Evolutionary conservation across 352 stramenopile species (phyloP).

Genomic region (Sclerospora graminicola): DNA sequence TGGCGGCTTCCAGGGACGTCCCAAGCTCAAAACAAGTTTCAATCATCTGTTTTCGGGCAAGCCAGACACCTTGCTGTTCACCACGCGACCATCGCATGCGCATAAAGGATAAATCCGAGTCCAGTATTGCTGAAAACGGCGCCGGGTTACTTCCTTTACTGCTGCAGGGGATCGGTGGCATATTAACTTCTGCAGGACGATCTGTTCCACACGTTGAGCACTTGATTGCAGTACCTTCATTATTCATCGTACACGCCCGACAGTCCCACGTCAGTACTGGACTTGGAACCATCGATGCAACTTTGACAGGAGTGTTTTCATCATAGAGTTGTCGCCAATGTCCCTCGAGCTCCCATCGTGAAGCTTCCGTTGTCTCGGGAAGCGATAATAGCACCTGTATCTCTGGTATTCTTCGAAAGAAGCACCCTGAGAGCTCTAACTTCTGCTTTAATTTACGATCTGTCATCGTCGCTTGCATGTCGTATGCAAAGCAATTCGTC

Average conservation of each 20-base stretch:
- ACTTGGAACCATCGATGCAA: slow-evolving; percentile 12
- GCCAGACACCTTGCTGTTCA: slow-evolving; percentile 73
- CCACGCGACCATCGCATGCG: slow-evolving; percentile 70
- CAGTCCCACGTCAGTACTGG: slow-evolving; percentile 47
- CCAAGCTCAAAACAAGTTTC: slow-evolving; percentile 28
- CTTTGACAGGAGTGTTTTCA: slow-evolving; percentile 5
- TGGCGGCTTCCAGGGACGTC: slow-evolving; percentile 20
- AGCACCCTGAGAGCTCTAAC: slow-evolving; percentile 48
- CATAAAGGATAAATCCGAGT: slow-evolving; percentile 59
- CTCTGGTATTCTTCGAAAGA: slow-evolving; percentile 43
- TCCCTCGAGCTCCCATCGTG: slow-evolving; percentile 52
- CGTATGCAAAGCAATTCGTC: slow-evolving; percentile 47
- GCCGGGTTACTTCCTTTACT: slow-evolving; percentile 62
- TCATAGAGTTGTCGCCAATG: slow-evolving; percentile 68
- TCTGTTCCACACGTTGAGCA: slow-evolving; percentile 67
- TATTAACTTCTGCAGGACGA: slow-evolving; percentile 28
- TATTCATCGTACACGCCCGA: slow-evolving; percentile 67
- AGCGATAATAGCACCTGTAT: slow-evolving; percentile 36
- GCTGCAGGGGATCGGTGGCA: slow-evolving; percentile 17
- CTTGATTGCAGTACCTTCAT: slow-evolving; percentile 41
- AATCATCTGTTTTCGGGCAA: slow-evolving; percentile 37
- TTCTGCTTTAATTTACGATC: slow-evolving; percentile 22
- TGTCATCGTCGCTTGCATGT: slow-evolving; percentile 50
- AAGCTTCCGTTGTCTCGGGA: slow-evolving; percentile 12
- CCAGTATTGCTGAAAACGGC: slow-evolving; percentile 53